Evolutionary conservation across 306 rosid genomes (phyloP).

Genomic region (Vachellia collinsii): DNA sequence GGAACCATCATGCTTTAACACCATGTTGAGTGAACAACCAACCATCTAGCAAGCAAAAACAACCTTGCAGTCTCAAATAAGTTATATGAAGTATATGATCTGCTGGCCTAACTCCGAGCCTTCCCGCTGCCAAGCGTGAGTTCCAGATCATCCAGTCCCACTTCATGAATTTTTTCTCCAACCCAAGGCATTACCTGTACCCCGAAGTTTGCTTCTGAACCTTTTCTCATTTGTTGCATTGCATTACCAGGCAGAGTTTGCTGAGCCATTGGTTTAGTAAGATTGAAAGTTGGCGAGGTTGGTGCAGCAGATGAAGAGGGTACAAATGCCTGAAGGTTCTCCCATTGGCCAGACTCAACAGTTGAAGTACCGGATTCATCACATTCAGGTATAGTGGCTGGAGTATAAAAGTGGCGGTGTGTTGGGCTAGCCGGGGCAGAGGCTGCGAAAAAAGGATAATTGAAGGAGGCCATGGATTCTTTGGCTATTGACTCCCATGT

Average conservation of each 20-base stretch:
- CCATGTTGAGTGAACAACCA: slow-evolving; percentile 41
- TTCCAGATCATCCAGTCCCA: slow-evolving; percentile 81
- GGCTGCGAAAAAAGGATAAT: slow-evolving; percentile 81
- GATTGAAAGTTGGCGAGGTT: slow-evolving; percentile 75
- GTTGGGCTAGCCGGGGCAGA: slow-evolving; percentile 95
- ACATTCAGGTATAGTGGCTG: slow-evolving; percentile 81
- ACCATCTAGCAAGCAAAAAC: slow-evolving; percentile 33
- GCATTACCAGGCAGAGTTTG: slow-evolving; percentile 41
- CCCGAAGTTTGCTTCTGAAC: slow-evolving; percentile 56
- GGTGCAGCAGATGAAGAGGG: slow-evolving; percentile 53
- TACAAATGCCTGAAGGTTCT: slow-evolving; percentile 60
- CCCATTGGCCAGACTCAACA: slow-evolving; percentile 80
- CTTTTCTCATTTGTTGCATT: slow-evolving; percentile 51
- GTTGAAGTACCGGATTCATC: slow-evolving; percentile 94
- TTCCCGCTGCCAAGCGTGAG: slow-evolving; percentile 85
- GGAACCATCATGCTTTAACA: slow-evolving; percentile 36
- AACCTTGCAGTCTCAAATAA: slow-evolving; percentile 29
- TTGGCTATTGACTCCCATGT: slow-evolving; percentile 83
- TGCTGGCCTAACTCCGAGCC: slow-evolving; percentile 43
- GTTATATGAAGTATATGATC: slow-evolving; percentile 13
- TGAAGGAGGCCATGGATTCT: slow-evolving; percentile 73
- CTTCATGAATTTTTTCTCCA: slow-evolving; percentile 87
- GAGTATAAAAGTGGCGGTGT: slow-evolving; percentile 70
- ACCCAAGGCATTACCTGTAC: slow-evolving; percentile 88
- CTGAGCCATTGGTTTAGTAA: slow-evolving; percentile 55